Conservation (phyloP, 1,284 basidiomycete species). For the Sanguinoderma infundibulare region DNA sequence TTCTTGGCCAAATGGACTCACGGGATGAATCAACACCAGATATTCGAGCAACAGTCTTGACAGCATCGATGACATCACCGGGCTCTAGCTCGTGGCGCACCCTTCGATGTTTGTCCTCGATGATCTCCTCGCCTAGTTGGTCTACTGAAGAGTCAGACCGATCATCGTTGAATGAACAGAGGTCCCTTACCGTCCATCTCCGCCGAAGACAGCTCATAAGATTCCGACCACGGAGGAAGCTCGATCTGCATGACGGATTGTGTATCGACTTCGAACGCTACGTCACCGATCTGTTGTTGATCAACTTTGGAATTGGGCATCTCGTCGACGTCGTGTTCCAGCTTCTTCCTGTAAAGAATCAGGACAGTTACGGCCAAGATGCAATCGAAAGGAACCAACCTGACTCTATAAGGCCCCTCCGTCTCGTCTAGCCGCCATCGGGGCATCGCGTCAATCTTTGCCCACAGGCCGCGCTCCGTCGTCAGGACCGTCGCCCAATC, state of each 20-base stretch:
- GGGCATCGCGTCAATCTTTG: slow-evolving; percentile 49
- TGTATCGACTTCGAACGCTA: slow-evolving; percentile 63
- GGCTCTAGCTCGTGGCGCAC: slow-evolving; percentile 87
- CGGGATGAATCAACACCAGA: slow-evolving; percentile 89
- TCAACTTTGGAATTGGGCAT: slow-evolving; percentile 56
- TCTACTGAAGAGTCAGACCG: slow-evolving; percentile 35
- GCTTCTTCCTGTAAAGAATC: slow-evolving; percentile 60
- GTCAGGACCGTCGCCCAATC: slow-evolving; percentile 63
- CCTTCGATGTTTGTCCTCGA: slow-evolving; percentile 79
- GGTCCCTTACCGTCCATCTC: slow-evolving; percentile 58
- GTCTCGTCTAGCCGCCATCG: slow-evolving; percentile 86
- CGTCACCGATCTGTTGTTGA: slow-evolving; percentile 52
- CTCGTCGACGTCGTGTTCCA: slow-evolving; percentile 65
- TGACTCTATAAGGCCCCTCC: slow-evolving; percentile 84
- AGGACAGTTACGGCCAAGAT: not conserved
- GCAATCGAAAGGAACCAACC: slow-evolving; percentile 74
- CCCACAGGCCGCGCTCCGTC: slow-evolving; percentile 84
- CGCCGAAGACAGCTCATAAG: slow-evolving; percentile 72
- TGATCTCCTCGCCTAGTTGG: slow-evolving; percentile 70
- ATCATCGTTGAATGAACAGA: not conserved
- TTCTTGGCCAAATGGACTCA: slow-evolving; percentile 43
- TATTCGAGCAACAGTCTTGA: slow-evolving; percentile 84
- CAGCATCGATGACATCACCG: slow-evolving; percentile 92
- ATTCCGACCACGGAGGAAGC: slow-evolving; percentile 80
- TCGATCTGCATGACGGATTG: slow-evolving; percentile 66